These are phyloP conservation scores for Aspergillus carbonarius DNA, from an alignment of 2,329 filamentous ascomycete genomes.

Conservation along the genomic window DNA sequence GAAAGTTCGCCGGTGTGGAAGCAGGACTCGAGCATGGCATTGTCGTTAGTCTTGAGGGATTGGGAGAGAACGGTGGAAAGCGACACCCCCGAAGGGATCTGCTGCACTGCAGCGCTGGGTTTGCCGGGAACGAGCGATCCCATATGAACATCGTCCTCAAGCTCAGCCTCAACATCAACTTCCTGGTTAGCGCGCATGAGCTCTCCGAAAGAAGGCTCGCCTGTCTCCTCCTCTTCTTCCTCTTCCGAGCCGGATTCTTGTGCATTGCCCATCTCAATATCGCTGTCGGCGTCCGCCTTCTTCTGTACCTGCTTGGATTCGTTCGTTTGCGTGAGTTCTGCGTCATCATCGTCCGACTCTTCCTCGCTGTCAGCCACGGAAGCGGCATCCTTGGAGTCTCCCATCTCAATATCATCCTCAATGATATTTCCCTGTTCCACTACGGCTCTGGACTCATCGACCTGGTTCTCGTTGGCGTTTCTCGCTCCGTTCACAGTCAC, in stretches of 20 bases:
- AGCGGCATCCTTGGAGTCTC: slow-evolving; percentile 38
- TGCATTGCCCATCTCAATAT: slow-evolving; percentile 35
- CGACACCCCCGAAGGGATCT: slow-evolving; percentile 70
- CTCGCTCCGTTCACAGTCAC: slow-evolving; percentile 56
- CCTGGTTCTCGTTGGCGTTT: slow-evolving; percentile 50
- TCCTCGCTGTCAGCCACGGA: slow-evolving; percentile 27
- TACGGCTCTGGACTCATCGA: slow-evolving; percentile 59
- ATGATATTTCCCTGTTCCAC: slow-evolving; percentile 52
- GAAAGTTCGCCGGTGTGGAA: slow-evolving; percentile 74
- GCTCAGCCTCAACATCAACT: slow-evolving; percentile 67
- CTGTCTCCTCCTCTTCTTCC: slow-evolving; percentile 43
- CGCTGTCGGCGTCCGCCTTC: slow-evolving; percentile 20
- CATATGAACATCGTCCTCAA: slow-evolving; percentile 44
- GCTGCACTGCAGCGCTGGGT: slow-evolving; percentile 49
- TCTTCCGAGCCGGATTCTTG: slow-evolving; percentile 34
- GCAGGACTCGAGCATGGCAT: slow-evolving; percentile 85
- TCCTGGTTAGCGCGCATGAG: slow-evolving; percentile 70
- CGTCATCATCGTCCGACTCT: slow-evolving; percentile 23
- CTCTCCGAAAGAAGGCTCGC: slow-evolving; percentile 79
- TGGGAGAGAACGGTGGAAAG: slow-evolving; percentile 91
- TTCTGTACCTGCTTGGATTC: slow-evolving; percentile 19
- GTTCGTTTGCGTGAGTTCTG: slow-evolving; percentile 16
- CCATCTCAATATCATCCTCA: slow-evolving; percentile 44
- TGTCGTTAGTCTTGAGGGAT: slow-evolving; percentile 88
- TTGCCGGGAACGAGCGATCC: slow-evolving; percentile 48